These are phyloP conservation scores for Solanum gracilifrons DNA, from an alignment of 257 asterid species.

Conservation along the genomic window DNA sequence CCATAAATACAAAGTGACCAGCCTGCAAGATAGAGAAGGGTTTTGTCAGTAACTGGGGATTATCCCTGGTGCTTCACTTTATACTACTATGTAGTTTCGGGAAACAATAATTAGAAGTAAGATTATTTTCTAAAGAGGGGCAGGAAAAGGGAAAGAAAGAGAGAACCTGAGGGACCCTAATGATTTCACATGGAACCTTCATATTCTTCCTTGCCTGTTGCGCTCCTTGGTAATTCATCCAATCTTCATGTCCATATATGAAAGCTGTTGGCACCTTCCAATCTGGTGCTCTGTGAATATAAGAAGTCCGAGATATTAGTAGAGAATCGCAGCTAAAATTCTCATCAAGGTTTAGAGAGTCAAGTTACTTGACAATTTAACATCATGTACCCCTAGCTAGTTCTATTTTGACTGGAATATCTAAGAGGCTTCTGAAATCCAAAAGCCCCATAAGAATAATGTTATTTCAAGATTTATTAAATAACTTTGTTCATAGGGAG, in stretches of 20 bases:
- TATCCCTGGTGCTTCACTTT: not conserved
- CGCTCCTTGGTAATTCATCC: slow-evolving; percentile 80
- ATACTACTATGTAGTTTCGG: not conserved
- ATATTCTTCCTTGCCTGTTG: slow-evolving; percentile 55
- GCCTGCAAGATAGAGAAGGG: slow-evolving; percentile 30
- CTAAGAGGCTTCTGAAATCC: not conserved
- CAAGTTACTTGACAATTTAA: not conserved
- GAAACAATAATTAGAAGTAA: not conserved
- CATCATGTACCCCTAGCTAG: not conserved
- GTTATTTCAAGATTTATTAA: not conserved
- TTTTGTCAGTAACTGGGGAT: not conserved
- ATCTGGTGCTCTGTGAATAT: slow-evolving; percentile 48
- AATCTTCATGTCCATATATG: slow-evolving; percentile 70
- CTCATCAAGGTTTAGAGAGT: not conserved
- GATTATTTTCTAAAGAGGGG: not conserved
- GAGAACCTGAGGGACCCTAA: slow-evolving; percentile 69
- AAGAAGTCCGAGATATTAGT: not conserved
- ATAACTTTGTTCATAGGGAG: not conserved
- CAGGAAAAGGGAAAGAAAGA: not conserved
- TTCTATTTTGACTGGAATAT: not conserved
- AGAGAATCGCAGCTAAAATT: not conserved
- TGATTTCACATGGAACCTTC: slow-evolving; percentile 72
- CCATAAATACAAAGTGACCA: slow-evolving; percentile 72
- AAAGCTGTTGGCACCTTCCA: slow-evolving; percentile 82
- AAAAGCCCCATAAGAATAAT: not conserved